phyloP scores from a whole-genome alignment of 2,329 filamentous ascomycete genomes.

The Phyllosticta citribraziliensis region DNA sequence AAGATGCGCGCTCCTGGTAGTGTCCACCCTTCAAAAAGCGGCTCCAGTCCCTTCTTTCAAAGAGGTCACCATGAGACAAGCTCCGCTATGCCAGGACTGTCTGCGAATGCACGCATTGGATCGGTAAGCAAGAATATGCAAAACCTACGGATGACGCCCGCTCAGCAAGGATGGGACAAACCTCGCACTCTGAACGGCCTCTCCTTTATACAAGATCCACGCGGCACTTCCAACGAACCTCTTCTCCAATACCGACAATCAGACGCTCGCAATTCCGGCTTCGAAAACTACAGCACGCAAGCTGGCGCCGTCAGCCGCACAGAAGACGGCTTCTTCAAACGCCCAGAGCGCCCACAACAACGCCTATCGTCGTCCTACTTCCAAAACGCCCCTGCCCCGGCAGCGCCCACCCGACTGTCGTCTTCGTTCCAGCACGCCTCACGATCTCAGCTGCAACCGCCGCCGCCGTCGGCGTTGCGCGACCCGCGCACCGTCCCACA shows the following conservation, averaged over 20 bases:
- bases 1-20: neutral
- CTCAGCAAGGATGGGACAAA: conserved; percentile 15
- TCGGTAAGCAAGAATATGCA: neutral
- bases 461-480: too few relatives aligned
- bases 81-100: neutral
- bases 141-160: neutral
- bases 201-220: conserved; percentile 26
- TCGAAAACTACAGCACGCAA: neutral
- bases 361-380: conserved; percentile 5
- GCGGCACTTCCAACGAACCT: neutral
- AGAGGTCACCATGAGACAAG: neutral
- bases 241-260: neutral
- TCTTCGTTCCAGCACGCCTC: neutral
- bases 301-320: neutral
- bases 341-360: neutral
- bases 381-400: neutral
- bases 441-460: neutral
- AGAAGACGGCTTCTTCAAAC: neutral
- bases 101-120: conserved; percentile 6
- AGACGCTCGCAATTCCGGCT: neutral
- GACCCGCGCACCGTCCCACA: neutral
- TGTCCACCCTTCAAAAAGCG: neutral
- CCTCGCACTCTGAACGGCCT: conserved; percentile 23
- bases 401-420: neutral
- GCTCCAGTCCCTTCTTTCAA: conserved; percentile 32